phyloP scores from a whole-genome alignment of 2,329 filamentous ascomycete genomes.

The Proliferodiscus dingleyae region DNA sequence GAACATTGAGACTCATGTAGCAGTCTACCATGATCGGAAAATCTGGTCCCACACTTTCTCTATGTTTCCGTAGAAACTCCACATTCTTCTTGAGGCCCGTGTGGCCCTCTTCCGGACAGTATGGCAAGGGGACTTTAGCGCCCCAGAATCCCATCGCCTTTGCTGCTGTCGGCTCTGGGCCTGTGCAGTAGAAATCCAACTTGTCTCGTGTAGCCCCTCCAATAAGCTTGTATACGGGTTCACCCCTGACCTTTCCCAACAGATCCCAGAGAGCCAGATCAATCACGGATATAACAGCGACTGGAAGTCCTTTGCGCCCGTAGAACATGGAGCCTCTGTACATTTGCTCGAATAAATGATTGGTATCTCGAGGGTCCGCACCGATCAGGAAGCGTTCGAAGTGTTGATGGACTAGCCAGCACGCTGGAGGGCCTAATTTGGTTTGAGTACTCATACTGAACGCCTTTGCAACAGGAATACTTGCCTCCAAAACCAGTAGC shows the following conservation, averaged over 20 bases:
- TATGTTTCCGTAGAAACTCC: constrained; percentile 79
- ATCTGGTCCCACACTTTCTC: constrained; percentile 78
- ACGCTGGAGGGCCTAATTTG: constrained; percentile 68
- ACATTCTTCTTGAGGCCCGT: constrained; percentile 83
- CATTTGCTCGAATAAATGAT: constrained; percentile 93
- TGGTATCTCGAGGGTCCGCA: constrained; percentile 84
- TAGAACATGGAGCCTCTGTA: constrained; percentile 96
- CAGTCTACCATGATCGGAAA: constrained; percentile 95
- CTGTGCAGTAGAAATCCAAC: constrained; percentile 91
- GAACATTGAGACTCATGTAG: constrained; percentile 92
- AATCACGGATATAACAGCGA: constrained; percentile 90
- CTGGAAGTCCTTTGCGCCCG: constrained; percentile 83
- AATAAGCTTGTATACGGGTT: constrained; percentile 92
- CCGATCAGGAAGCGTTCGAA: constrained; percentile 89
- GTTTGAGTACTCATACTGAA: not conserved
- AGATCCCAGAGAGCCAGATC: constrained; percentile 92
- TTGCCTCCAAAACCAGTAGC: constrained; percentile 85
- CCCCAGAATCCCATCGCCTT: constrained; percentile 86
- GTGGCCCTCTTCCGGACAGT: constrained; percentile 81
- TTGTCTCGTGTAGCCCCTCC: constrained; percentile 81
- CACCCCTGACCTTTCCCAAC: constrained; percentile 81
- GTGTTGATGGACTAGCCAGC: constrained; percentile 90
- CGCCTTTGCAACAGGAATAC: constrained; percentile 6
- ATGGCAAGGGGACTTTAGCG: constrained; percentile 84
- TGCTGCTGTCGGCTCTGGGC: constrained; percentile 74